A percentile compares a stretch with the other conserved stretches of the same genome.
These are phyloP conservation scores for Globisporangium acanthophoron DNA, from an alignment of 352 stramenopile genomes.

Conservation along the genomic window DNA sequence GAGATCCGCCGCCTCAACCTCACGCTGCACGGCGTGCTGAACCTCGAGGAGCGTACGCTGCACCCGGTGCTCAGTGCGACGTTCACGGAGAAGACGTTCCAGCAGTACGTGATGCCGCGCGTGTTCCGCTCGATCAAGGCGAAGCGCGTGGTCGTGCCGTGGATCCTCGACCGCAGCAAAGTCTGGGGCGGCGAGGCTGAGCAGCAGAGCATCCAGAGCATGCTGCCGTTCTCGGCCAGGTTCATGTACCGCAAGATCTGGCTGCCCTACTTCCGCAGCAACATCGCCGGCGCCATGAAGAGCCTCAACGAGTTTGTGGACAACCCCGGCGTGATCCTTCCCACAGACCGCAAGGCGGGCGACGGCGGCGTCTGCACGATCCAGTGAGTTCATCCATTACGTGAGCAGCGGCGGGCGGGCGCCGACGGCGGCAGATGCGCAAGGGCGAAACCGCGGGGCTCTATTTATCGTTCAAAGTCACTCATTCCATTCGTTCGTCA, in stretches of 20 bases:
- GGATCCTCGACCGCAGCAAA: conserved; percentile 82
- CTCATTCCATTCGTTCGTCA: too few species aligned
- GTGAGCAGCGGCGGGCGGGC: not conserved
- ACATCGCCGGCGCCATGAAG: conserved; percentile 74
- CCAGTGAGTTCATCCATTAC: conserved; percentile 3
- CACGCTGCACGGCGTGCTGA: conserved; percentile 60
- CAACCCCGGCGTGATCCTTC: conserved; percentile 1
- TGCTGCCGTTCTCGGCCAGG: conserved; percentile 69
- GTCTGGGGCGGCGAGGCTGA: conserved; percentile 75
- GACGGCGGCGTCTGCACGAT: conserved; percentile 5
- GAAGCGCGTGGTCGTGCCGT: conserved; percentile 79
- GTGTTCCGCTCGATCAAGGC: conserved; percentile 69
- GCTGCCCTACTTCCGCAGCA: conserved; percentile 76
- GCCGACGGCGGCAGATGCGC: too few species aligned
- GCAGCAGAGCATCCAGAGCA: conserved; percentile 55
- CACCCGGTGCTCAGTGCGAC: conserved; percentile 48
- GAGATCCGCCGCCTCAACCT: conserved; percentile 64
- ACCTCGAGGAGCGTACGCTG: conserved; percentile 68
- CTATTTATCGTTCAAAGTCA: not conserved
- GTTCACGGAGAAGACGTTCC: conserved; percentile 73
- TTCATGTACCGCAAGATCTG: conserved; percentile 85
- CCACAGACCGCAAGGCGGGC: not conserved
- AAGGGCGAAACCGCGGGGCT: too few species aligned
- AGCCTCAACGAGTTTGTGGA: conserved; percentile 71
- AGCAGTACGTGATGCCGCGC: conserved; percentile 67